phyloP scores from a whole-genome alignment of 169 alveolate species.

The Theileria annulata region DNA sequence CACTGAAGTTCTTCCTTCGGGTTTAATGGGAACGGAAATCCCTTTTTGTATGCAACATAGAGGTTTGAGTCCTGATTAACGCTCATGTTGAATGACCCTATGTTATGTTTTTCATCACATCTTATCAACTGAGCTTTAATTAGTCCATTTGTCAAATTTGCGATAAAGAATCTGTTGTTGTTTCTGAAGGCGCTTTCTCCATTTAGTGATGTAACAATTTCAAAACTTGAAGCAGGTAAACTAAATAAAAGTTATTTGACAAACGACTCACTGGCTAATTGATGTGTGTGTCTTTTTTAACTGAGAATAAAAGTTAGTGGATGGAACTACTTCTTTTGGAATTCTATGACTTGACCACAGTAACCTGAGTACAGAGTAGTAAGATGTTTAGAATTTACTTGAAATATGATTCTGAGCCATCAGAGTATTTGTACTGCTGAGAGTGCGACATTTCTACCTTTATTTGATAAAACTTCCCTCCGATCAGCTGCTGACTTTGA shows the following conservation, averaged over 20 bases:
- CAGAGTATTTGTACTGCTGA: constrained; percentile 74
- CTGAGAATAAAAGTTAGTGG: constrained; percentile 45
- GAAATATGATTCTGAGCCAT: constrained; percentile 64
- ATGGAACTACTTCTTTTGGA: constrained; percentile 17
- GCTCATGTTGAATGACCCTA: constrained; percentile 47
- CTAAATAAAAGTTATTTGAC: constrained; percentile 48
- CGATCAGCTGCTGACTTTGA: constrained; percentile 77
- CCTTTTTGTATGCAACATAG: constrained; percentile 66
- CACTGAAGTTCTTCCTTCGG: constrained; percentile 56
- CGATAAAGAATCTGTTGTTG: constrained; percentile 54
- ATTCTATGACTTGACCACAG: constrained; percentile 33
- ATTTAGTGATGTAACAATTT: constrained; percentile 41
- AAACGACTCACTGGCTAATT: constrained; percentile 59
- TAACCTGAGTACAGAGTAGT: constrained; percentile 34
- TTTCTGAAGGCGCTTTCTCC: constrained; percentile 67
- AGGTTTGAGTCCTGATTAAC: constrained; percentile 68
- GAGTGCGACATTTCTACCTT: constrained; percentile 83
- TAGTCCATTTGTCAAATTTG: constrained; percentile 66
- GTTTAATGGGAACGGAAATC: constrained; percentile 44
- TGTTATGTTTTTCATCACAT: constrained; percentile 45
- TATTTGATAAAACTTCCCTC: constrained; percentile 82
- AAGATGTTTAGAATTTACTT: constrained; percentile 22
- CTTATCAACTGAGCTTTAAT: constrained; percentile 65
- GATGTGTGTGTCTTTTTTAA: constrained; percentile 56
- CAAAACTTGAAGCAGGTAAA: constrained; percentile 68